A percentile compares a stretch with the other conserved stretches of the same genome.
These are phyloP conservation scores for Mortierella sp. DNA, from an alignment of 371 early-diverging fungal genomes.

Conservation along the genomic window DNA sequence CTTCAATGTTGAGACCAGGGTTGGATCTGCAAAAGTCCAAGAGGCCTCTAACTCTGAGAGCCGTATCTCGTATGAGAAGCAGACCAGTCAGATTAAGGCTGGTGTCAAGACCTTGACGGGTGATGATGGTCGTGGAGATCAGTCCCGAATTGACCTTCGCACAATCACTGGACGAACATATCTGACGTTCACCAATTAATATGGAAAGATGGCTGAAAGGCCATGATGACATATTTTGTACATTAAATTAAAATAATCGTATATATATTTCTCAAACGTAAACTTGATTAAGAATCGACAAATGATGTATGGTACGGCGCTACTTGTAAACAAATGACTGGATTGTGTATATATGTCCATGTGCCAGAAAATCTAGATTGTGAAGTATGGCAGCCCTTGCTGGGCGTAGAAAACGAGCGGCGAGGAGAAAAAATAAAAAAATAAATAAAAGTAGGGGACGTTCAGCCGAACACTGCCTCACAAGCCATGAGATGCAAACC, in stretches of 20 bases:
- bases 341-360: too few relatives aligned
- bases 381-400: too few relatives aligned
- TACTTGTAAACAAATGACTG: too few relatives aligned
- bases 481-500: too few relatives aligned
- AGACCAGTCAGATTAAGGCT: background rate
- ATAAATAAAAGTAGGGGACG: too few relatives aligned
- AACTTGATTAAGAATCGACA: too few relatives aligned
- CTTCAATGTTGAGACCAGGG: conserved; percentile 14
- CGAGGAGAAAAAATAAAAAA: too few relatives aligned
- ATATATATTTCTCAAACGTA: too few relatives aligned
- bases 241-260: background rate
- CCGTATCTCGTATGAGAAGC: conserved; percentile 18
- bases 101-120: conserved; percentile 13
- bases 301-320: too few relatives aligned
- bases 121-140: background rate
- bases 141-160: conserved; percentile 11
- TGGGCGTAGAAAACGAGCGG: too few relatives aligned
- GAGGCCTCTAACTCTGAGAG: conserved; percentile 14
- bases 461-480: too few relatives aligned
- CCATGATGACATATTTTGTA: background rate
- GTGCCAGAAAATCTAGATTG: too few relatives aligned
- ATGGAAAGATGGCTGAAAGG: background rate
- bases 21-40: conserved; percentile 16
- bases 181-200: conserved; percentile 9
- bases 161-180: background rate